Base-by-base conservation (phyloP, 176 grass and related monocot genomes). In the Olyra latifolia region DNA sequence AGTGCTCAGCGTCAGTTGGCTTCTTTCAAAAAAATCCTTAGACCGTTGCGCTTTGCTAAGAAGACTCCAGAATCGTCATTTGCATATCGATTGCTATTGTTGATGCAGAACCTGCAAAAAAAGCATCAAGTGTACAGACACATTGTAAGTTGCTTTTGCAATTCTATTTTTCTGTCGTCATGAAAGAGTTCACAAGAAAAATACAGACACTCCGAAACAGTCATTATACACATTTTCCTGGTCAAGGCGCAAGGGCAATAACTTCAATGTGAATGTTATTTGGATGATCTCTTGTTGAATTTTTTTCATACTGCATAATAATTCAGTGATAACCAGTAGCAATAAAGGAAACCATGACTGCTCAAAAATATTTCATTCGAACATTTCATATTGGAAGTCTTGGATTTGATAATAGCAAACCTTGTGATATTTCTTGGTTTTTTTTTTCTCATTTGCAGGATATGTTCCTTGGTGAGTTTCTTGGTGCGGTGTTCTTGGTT, bases 1-100 rank as follows among this genome's bases (percentile, higher is more conserved):
- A 82, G 72, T 23, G 59, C 87, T 20, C 93, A 95, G 71, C 63
- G 71, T 20, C 84, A 86, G 71, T 87, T 85, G 66, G 8, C 75
- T 72, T 95, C 90, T 22, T 88, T 95, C 45, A 11, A 82, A 57
- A 6, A 30, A 20, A 65, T 88, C 7, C 58, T 86, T 23, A 29
- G 53, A 68, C 71, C 73, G 4, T 40, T 95, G 63, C 15, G 57
- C 3, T 6, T 23, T 42, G 28, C 66, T 72, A 39, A 76, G 5
- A 65, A 83, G 69, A 92, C 93, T 60, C 75, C 93, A 25, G 93
- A 95, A 88, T 83, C 72, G 42, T 76, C 57, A 16, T 95, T 95
- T 72, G 76, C 83, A 38, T 69, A 52, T 61, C 43, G 28, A 3
- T 70, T 95, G 30, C 45, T 95, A 13, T 39, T 79, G 52, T 78